phyloP scores from a whole-genome alignment of 225 moss, liverwort and hornwort species.

The Sphagnum contortum region DNA sequence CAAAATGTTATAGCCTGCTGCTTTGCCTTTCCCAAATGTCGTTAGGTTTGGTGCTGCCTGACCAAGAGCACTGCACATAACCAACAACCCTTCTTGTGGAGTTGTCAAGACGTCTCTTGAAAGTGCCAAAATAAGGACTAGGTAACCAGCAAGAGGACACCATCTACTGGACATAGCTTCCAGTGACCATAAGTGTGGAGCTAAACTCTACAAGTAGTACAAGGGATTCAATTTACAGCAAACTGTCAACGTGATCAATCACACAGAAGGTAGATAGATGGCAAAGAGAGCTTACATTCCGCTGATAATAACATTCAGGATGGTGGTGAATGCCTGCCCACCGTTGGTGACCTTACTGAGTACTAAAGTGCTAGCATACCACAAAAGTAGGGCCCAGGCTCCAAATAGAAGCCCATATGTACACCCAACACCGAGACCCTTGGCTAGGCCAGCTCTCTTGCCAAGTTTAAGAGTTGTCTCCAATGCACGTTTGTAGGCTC shows the following conservation, averaged over 20 bases:
- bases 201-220: too few species aligned
- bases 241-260: too few species aligned
- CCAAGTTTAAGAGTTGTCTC: slow-evolving; percentile 17
- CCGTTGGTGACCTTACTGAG: slow-evolving; percentile 14
- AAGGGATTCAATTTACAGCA: too few species aligned
- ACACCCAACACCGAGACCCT: slow-evolving; percentile 30
- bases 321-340: slow-evolving; percentile 14
- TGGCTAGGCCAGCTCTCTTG: slow-evolving; percentile 16
- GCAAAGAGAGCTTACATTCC: slow-evolving; percentile 23
- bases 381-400: slow-evolving; percentile 33
- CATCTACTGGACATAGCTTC: too few species aligned
- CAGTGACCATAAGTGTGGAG: too few species aligned
- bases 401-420: slow-evolving; percentile 23
- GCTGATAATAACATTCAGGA: slow-evolving; percentile 30
- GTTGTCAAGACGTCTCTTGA: neutral
- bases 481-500: slow-evolving; percentile 10
- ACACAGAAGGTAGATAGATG: too few species aligned
- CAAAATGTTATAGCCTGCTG: slow-evolving; percentile 32
- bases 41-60: slow-evolving; percentile 33
- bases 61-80: slow-evolving; percentile 19
- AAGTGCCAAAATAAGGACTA: too few species aligned
- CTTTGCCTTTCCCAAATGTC: slow-evolving; percentile 26
- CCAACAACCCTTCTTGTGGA: neutral
- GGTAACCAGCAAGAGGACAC: too few species aligned
- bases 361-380: slow-evolving; percentile 32